These are phyloP conservation scores for Aspergillus ellipticus DNA, from an alignment of 495 filamentous ascomycete genomes.

Conservation along the genomic window DNA sequence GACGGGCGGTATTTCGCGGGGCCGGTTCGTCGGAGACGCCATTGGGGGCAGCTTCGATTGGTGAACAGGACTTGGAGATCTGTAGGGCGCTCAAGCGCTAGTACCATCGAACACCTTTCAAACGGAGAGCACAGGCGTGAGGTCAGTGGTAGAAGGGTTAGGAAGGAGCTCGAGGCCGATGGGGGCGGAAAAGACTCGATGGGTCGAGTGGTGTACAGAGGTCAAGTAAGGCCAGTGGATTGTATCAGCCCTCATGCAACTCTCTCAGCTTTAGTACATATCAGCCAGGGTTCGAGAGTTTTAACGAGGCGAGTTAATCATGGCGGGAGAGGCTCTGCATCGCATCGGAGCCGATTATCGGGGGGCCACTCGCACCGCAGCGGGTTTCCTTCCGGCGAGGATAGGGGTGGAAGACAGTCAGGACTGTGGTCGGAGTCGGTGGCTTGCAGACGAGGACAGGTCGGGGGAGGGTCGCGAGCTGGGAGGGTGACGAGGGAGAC, in stretches of 20 bases:
- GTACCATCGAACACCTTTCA: not conserved
- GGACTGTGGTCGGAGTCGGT: not conserved
- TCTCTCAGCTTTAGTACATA: not conserved
- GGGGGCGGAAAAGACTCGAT: too few species aligned
- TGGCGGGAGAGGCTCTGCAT: constrained; percentile 21
- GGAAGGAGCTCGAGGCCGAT: not conserved
- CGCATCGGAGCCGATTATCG: constrained; percentile 16
- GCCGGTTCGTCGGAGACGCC: constrained; percentile 27
- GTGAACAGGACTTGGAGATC: not conserved
- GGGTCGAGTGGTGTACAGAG: too few species aligned
- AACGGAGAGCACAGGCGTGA: not conserved
- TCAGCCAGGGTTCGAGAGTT: constrained; percentile 6
- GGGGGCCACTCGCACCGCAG: constrained; percentile 8
- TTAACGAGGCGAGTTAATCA: constrained; percentile 20
- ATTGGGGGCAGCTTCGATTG: constrained; percentile 16
- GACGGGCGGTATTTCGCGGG: constrained; percentile 37
- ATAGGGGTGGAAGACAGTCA: not conserved
- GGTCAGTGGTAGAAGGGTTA: not conserved
- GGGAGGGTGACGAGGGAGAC: not conserved
- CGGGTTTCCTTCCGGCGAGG: not conserved
- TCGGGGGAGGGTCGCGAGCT: not conserved
- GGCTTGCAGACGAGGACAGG: not conserved
- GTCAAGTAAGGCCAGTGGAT: not conserved
- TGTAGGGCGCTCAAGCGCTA: not conserved
- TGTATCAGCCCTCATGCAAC: not conserved